These are phyloP conservation scores for Kurtzmaniella quercitrusa DNA, from an alignment of 1,139 yeast genomes.

Conservation along the genomic window DNA sequence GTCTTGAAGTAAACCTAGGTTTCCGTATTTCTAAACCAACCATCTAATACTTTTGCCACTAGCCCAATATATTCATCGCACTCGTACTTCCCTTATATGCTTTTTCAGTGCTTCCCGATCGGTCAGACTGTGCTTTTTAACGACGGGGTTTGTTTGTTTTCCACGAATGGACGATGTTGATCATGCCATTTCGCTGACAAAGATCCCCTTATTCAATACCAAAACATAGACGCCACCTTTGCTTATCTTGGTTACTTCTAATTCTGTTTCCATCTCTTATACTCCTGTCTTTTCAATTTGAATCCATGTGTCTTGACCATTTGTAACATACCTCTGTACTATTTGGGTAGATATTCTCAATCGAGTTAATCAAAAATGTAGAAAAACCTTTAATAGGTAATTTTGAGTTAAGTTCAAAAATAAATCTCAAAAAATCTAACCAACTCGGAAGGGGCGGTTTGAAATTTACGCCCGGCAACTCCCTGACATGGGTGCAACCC, in stretches of 20 bases:
- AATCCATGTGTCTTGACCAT: not conserved
- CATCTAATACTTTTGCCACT: not conserved
- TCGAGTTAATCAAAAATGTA: conserved; percentile 1
- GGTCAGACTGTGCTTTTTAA: no score
- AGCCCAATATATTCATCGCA: not conserved
- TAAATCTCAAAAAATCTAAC: conserved; percentile 3
- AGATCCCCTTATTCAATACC: no score
- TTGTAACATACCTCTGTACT: not conserved
- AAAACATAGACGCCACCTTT: no score
- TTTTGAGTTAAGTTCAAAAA: not conserved
- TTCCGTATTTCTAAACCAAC: no score
- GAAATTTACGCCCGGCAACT: not conserved
- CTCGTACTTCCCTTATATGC: not conserved
- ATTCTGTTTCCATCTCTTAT: not conserved
- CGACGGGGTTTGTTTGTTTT: no score
- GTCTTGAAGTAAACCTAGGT: no score
- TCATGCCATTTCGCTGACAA: no score
- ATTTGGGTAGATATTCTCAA: conserved; percentile 2
- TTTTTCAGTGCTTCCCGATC: not conserved
- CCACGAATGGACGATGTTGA: no score
- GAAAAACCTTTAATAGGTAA: conserved; percentile 4
- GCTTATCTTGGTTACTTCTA: not conserved
- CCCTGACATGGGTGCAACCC: not conserved
- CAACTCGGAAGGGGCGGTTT: conserved; percentile 5
- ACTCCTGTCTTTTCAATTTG: not conserved